Conservation (phyloP, 2,329 filamentous ascomycete genomes). For the Rutstroemia sp. region DNA sequence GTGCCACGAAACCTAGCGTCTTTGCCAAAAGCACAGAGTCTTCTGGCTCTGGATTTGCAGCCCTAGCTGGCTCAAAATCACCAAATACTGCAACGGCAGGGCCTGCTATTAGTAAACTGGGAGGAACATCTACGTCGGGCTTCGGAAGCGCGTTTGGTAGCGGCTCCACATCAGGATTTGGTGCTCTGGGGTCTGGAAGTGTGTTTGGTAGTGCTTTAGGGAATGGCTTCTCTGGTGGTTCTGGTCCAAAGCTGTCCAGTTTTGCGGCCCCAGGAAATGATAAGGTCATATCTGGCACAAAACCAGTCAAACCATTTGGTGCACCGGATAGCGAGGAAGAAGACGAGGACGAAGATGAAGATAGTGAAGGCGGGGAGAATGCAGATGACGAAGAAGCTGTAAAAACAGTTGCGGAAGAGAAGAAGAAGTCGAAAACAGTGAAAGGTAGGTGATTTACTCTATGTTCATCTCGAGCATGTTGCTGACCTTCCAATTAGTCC, state of each 20-base stretch:
- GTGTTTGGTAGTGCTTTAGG: slow-evolving; percentile 35
- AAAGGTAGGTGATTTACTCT: slow-evolving; percentile 48
- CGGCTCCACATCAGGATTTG: slow-evolving; percentile 24
- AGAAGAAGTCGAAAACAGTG: slow-evolving; percentile 58
- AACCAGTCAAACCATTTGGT: slow-evolving; percentile 67
- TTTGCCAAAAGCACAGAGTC: slow-evolving; percentile 37
- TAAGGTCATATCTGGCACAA: slow-evolving; percentile 42
- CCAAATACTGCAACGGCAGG: slow-evolving; percentile 21
- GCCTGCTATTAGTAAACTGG: slow-evolving; percentile 33
- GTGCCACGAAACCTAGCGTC: slow-evolving; percentile 39
- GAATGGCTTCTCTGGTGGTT: slow-evolving; percentile 33
- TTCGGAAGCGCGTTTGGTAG: slow-evolving; percentile 28
- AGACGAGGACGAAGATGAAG: slow-evolving; percentile 38
- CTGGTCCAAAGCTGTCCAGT: slow-evolving; percentile 45
- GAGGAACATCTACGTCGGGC: slow-evolving; percentile 27
- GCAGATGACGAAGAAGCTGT: slow-evolving; percentile 41
- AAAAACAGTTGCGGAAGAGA: slow-evolving; percentile 45
- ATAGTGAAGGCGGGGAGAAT: slow-evolving; percentile 35
- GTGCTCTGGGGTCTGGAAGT: slow-evolving; percentile 33
- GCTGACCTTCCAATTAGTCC: slow-evolving; percentile 31
- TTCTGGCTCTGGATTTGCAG: slow-evolving; percentile 40
- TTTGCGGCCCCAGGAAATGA: slow-evolving; percentile 59
- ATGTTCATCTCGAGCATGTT: neutral
- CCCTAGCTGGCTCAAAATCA: slow-evolving; percentile 31
- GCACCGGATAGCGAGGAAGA: slow-evolving; percentile 61